Percentiles rank a stretch among this genome's conserved stretches.
Conservation (phyloP, 192 early-diverging fungal genomes). For the Gonapodya prolifera region DNA sequence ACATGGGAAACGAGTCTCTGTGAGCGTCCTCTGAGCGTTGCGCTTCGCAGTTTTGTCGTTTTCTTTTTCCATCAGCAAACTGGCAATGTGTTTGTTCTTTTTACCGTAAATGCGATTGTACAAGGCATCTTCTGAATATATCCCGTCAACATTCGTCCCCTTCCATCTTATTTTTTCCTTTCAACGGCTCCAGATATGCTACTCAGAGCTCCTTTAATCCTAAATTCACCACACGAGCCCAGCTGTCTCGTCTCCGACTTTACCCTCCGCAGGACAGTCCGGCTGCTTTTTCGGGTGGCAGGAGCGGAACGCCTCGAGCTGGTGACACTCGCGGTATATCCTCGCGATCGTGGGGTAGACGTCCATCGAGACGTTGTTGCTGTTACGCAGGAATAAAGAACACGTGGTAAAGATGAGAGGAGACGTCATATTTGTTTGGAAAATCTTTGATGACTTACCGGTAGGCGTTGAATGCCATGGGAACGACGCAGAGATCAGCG, state of each 20-base stretch:
- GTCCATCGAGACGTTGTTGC: slow-evolving; percentile 56
- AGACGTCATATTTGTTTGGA: neutral
- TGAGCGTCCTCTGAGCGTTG: neutral
- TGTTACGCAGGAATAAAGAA: slow-evolving; percentile 3
- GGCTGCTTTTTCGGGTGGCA: slow-evolving; percentile 22
- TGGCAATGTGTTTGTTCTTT: no score
- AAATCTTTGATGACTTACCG: slow-evolving; percentile 26
- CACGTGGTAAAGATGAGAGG: neutral
- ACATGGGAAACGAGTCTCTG: no score
- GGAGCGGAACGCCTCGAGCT: slow-evolving; percentile 48
- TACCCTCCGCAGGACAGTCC: slow-evolving; percentile 7
- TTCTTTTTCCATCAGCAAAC: neutral
- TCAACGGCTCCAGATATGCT: no score
- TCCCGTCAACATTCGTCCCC: no score
- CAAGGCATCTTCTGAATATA: no score
- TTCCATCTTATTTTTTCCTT: no score
- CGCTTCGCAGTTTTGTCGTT: neutral
- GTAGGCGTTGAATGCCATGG: slow-evolving; percentile 65
- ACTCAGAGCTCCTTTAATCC: neutral
- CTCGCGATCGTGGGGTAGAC: slow-evolving; percentile 53
- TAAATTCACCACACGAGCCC: no score
- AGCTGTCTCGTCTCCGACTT: neutral
- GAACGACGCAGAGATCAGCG: slow-evolving; percentile 69
- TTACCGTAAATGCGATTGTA: no score
- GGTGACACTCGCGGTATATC: slow-evolving; percentile 36